phyloP scores from a whole-genome alignment of 1,284 basidiomycete species.

The Cryptococcus amylolentus region DNA sequence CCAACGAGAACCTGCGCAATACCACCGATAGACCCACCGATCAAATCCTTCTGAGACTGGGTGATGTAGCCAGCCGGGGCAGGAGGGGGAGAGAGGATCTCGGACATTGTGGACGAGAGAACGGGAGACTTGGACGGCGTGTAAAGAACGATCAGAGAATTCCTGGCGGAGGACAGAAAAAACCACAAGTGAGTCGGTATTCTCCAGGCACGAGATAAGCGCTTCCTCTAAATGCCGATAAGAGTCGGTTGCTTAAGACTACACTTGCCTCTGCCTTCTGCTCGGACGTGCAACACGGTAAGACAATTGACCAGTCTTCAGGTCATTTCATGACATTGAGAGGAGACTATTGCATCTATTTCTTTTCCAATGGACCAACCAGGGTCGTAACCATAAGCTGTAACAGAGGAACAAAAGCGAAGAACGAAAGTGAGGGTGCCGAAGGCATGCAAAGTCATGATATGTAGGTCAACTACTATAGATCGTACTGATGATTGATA shows the following conservation, averaged over 20 bases:
- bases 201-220: not conserved
- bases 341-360: not conserved
- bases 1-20: conserved; percentile 89
- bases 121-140: too few species aligned
- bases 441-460: not conserved
- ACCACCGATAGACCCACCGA: conserved; percentile 81
- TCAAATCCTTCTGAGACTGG: conserved; percentile 65
- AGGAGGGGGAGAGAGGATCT: conserved; percentile 36
- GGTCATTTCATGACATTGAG: too few species aligned
- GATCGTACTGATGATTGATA: not conserved
- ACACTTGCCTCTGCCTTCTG: too few species aligned
- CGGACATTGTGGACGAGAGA: conserved; percentile 28
- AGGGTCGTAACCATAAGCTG: not conserved
- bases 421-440: not conserved
- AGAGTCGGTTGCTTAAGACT: too few species aligned
- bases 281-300: too few species aligned
- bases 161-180: not conserved
- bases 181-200: not conserved
- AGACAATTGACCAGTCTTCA: too few species aligned
- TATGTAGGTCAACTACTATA: not conserved
- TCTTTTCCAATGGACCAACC: not conserved
- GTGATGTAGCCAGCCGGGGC: conserved; percentile 27
- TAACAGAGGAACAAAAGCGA: not conserved
- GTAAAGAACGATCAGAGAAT: not conserved
- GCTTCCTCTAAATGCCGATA: not conserved